Evolutionary conservation across 768 basidiomycete genomes (phyloP).

Genomic region (Termitomyces sp.): DNA sequence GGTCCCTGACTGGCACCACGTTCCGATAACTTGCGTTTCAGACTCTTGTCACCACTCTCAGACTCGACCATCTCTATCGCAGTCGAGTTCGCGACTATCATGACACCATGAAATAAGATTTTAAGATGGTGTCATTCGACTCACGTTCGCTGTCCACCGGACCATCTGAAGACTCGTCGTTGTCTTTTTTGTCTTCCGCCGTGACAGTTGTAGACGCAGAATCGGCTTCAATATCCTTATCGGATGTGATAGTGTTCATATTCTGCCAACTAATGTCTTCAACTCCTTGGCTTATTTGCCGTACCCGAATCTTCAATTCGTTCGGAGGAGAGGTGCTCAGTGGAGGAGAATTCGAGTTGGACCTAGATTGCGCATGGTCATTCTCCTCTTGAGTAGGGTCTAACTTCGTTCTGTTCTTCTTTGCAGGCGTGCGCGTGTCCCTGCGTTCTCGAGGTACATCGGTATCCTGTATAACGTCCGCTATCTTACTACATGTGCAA

Average conservation of each 20-base stretch:
- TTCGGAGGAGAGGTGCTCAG: conserved; percentile 63
- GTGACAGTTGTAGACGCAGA: conserved; percentile 6
- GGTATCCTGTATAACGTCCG: conserved; percentile 27
- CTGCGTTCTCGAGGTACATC: conserved; percentile 33
- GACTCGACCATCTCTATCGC: conserved; percentile 26
- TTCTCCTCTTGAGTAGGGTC: conserved; percentile 64
- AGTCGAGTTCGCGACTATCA: conserved; percentile 1
- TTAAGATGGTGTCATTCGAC: not conserved
- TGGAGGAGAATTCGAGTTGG: conserved; percentile 39
- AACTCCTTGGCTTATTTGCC: conserved; percentile 75
- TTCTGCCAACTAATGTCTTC: conserved; percentile 74
- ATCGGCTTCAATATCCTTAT: conserved; percentile 22
- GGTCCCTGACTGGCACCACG: conserved; percentile 62
- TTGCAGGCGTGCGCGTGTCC: conserved; percentile 58
- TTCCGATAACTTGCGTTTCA: conserved; percentile 68
- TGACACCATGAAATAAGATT: not conserved
- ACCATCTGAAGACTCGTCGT: conserved; percentile 1
- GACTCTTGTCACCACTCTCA: conserved; percentile 52
- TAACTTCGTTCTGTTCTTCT: conserved; percentile 67
- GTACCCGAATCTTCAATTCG: conserved; percentile 66
- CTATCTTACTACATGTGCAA: not conserved
- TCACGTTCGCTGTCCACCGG: conserved; percentile 4
- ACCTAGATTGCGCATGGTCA: conserved; percentile 36
- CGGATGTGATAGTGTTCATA: conserved; percentile 26
- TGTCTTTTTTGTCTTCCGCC: conserved; percentile 6